Evolutionary conservation across 345 rosid genomes (phyloP).

Genomic region (Bretschneidera sinensis): DNA sequence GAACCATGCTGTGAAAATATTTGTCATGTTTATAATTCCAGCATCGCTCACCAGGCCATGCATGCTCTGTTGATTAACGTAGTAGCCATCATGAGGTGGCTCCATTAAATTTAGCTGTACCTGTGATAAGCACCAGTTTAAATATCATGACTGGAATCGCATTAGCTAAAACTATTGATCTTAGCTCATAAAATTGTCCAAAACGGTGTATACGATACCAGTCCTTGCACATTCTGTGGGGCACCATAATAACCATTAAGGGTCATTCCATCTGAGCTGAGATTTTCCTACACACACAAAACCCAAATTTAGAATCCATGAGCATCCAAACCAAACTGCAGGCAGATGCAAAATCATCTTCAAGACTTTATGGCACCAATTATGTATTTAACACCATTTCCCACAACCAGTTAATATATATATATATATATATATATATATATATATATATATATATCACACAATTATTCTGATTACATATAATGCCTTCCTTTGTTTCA

Average conservation of each 20-base stretch:
- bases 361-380: not conserved
- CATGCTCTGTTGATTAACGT: conserved; percentile 47
- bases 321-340: not conserved
- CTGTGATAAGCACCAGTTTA: conserved; percentile 24
- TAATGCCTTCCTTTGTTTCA: no score
- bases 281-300: conserved; percentile 36
- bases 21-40: not conserved
- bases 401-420: no score
- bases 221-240: conserved; percentile 53
- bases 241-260: conserved; percentile 50
- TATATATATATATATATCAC: no score
- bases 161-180: not conserved
- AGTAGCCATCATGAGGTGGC: conserved; percentile 64
- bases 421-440: no score
- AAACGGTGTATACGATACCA: conserved; percentile 26
- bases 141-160: not conserved
- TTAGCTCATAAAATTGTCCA: not conserved
- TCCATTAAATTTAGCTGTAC: conserved; percentile 61
- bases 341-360: not conserved
- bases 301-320: not conserved
- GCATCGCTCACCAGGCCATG: conserved; percentile 43
- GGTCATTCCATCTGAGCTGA: conserved; percentile 43
- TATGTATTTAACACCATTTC: no score
- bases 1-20: not conserved
- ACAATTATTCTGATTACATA: no score